Evolutionary conservation across 768 basidiomycete species (phyloP), one percentile per base, ranked within the genome.

Genomic region (Boletus coccyginus): DNA sequence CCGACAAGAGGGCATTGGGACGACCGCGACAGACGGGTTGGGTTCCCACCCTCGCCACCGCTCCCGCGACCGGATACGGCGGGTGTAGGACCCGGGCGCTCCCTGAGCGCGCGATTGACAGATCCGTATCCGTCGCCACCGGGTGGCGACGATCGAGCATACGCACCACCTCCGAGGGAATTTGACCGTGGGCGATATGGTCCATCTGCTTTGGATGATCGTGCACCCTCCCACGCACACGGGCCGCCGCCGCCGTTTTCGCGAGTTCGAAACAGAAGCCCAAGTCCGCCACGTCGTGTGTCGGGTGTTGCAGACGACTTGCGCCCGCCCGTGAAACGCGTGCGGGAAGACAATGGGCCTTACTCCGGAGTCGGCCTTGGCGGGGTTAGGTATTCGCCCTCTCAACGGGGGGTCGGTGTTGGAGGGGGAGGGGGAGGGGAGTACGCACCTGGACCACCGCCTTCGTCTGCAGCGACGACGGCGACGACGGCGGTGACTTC

Each of bases 241-340:
- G 63, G 27, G 27, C 27, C 68, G 3, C 58, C 70, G 8, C 48
- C 51, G 1, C 52, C 56, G 16, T 77, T 74, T 56, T 70, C 69
- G n/a, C 75, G 79, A 6, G 73, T 79, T 21, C 27, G 27, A 27
- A 27, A 27, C 27, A 27, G 27, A 27, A 27, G 27, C 27, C 27
- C 27, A 3, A 27, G 81, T n/a, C 60, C 71, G 3, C 57, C 71
- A 8, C 67, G 78, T 14, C 63, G 71, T 31, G 71, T 67, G 0
- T 59, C 68, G 0, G 55, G 50, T n/a, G 40, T 59, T 7, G 60
- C 46, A 19, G 78, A 77, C 24, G 80, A 78, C 43, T 24, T 69
- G 24, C 72, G 80, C 24, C 80, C 80, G 8, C 78, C 79, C 3
- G 32, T 74, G 46, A 82, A 81, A 52, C 71, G 81, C 36, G 41